A percentile compares a stretch with the other conserved stretches of the same genome.
Conservation (phyloP, 2,329 filamentous ascomycete genomes). For the Zalaria obscura region DNA sequence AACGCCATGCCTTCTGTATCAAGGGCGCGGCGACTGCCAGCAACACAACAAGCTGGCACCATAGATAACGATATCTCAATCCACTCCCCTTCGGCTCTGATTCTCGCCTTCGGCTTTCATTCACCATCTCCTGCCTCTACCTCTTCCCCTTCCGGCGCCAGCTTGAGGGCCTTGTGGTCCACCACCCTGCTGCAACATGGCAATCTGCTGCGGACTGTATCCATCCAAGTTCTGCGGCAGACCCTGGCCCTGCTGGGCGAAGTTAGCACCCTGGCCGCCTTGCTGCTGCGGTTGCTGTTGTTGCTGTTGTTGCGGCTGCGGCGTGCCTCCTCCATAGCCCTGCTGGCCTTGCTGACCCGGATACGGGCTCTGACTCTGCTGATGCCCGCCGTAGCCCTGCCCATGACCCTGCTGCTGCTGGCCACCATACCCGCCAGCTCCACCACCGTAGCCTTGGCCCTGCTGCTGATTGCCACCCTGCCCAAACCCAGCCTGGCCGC, state of each 20-base stretch:
- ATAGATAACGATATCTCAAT: no score
- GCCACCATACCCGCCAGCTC: conserved; percentile 6
- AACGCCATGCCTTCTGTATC: no score
- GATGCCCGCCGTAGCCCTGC: conserved; percentile 7
- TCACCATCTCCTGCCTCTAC: conserved; percentile 12
- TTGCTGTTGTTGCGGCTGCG: conserved; percentile 10
- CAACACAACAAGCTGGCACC: no score
- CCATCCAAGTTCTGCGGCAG: conserved; percentile 13
- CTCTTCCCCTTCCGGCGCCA: conserved; percentile 15
- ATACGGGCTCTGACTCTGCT: conserved; percentile 4
- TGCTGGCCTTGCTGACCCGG: conserved; percentile 7
- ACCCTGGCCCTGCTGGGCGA: neutral
- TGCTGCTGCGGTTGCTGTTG: conserved; percentile 14
- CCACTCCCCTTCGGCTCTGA: no score
- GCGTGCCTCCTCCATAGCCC: conserved; percentile 7
- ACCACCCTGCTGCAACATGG: conserved; percentile 19
- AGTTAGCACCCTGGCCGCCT: conserved; percentile 6
- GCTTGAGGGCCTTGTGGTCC: conserved; percentile 4
- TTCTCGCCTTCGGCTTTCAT: no score
- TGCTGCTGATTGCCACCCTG: conserved; percentile 4
- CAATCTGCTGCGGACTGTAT: conserved; percentile 19
- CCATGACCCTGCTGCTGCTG: conserved; percentile 7
- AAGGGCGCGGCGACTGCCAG: no score
- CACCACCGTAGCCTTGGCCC: conserved; percentile 9
- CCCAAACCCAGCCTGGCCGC: conserved; percentile 1